phyloP scores from a whole-genome alignment of 192 early-diverging fungal genomes.

The Coemansia sp. region DNA sequence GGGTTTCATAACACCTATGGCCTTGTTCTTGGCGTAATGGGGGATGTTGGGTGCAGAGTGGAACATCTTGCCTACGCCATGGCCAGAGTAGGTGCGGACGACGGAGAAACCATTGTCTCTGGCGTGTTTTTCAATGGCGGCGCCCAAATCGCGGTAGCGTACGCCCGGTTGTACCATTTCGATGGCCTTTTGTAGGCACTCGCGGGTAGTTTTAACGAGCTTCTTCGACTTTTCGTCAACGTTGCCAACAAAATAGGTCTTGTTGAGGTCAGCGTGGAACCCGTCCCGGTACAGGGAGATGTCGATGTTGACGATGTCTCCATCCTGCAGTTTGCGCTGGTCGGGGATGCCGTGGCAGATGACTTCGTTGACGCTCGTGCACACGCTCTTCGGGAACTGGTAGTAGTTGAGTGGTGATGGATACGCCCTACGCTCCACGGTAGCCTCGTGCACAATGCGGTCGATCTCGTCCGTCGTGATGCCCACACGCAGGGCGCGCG shows the following conservation, averaged over 20 bases:
- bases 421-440: conserved; percentile 86
- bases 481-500: conserved; percentile 75
- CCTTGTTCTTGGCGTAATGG: conserved; percentile 96
- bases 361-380: conserved; percentile 88
- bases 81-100: conserved; percentile 89
- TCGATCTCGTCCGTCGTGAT: conserved; percentile 97
- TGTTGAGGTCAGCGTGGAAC: conserved; percentile 94
- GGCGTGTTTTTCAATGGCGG: conserved; percentile 85
- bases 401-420: conserved; percentile 98
- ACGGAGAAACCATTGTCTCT: conserved; percentile 85
- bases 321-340: conserved; percentile 86
- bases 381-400: conserved; percentile 93
- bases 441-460: conserved; percentile 92
- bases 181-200: conserved; percentile 93
- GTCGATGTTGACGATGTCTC: conserved; percentile 97
- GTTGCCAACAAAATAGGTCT: conserved; percentile 88
- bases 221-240: conserved; percentile 73
- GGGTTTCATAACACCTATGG: conserved; percentile 91
- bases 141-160: conserved; percentile 90
- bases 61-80: conserved; percentile 87
- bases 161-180: conserved; percentile 88
- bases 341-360: conserved; percentile 99
- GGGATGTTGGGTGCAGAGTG: conserved; percentile 90
- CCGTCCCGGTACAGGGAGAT: conserved; percentile 86
- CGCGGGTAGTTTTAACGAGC: conserved; percentile 78